These are phyloP conservation scores for Cryptococcus maquisensis DNA, from an alignment of 1,284 basidiomycete species.

Conservation along the genomic window DNA sequence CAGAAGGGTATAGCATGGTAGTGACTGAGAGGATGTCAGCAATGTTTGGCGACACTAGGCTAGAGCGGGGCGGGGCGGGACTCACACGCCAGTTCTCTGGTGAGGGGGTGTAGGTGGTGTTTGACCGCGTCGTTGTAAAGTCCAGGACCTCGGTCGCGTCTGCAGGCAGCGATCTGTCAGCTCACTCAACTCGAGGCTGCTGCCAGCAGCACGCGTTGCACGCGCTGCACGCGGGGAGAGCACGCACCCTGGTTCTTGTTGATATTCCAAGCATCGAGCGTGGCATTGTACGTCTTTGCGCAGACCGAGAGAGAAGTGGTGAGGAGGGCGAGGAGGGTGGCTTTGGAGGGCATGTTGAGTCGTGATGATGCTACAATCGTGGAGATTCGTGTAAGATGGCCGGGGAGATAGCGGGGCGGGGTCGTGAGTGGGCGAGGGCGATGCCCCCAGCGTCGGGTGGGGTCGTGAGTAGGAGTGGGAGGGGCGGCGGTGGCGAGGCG, in stretches of 20 bases:
- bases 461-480: background rate
- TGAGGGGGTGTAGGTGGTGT: conserved; percentile 66
- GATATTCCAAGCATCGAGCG: conserved; percentile 73
- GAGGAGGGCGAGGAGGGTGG: conserved; percentile 8
- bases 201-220: background rate
- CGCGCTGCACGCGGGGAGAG: background rate
- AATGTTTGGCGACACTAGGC: background rate
- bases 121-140: conserved; percentile 61
- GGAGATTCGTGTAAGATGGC: background rate
- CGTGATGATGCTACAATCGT: background rate
- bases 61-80: conserved; percentile 1
- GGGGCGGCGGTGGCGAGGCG: background rate
- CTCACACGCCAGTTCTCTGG: conserved; percentile 75
- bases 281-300: conserved; percentile 58
- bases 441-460: background rate
- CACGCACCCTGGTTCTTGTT: conserved; percentile 64
- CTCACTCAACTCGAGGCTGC: background rate
- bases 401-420: background rate
- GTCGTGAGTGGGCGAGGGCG: conserved; percentile 6
- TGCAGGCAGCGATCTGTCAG: conserved; percentile 35
- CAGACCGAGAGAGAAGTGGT: conserved; percentile 10
- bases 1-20: conserved; percentile 79
- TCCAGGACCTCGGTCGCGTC: conserved; percentile 62
- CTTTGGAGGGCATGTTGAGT: background rate
- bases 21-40: conserved; percentile 35